Evolutionary conservation across 495 filamentous ascomycete genomes (phyloP), one percentile per base, ranked within the genome.

Genomic region (Bacidia rubella): DNA sequence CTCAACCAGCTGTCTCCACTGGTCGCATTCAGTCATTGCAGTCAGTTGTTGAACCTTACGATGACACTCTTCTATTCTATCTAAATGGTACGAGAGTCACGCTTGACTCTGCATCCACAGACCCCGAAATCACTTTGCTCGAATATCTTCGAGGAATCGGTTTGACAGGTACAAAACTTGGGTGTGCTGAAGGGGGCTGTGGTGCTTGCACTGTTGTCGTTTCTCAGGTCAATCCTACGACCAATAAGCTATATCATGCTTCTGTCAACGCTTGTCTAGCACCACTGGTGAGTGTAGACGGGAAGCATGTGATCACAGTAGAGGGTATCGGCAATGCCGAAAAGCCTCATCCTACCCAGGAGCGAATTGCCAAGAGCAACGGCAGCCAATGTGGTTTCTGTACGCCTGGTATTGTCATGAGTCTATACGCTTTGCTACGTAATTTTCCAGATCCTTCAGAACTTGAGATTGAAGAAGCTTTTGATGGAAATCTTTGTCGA

Each of bases 361-460:
- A 98, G 68, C 79, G 92, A 42, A 84, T 98, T 54, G 51, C 52
- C 7, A 62, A 66, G 53, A 70, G 71, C 4, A 78, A 74, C 65
- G 78, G 77, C 4, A 77, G 74, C 53, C 78, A 82, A 51, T 84
- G 81, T 62, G 80, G 82, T 7, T 98, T 98, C 63, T 98, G 92
- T 62, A 97, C 92, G 4, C 92, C 90, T 2, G 92, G 92, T 9
- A 98, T 98, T 65, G 90, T 96, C 49, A 97, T 98, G 92, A 88
- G 85, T 61, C 67, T 90, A 24, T 90, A 90, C 64, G 86, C 90
- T 15, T 74, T 95, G 49, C 70, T 93, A 45, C 74, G 84, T 54
- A 95, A 90, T 62, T 79, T 82, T 61, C 68, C 72, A 22, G 74
- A 64, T 50, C 85, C 81, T 42, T 79, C 76, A 29, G 78, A 86